phyloP scores from a whole-genome alignment of 1,139 yeast species.

The Protomyces inundatus region DNA sequence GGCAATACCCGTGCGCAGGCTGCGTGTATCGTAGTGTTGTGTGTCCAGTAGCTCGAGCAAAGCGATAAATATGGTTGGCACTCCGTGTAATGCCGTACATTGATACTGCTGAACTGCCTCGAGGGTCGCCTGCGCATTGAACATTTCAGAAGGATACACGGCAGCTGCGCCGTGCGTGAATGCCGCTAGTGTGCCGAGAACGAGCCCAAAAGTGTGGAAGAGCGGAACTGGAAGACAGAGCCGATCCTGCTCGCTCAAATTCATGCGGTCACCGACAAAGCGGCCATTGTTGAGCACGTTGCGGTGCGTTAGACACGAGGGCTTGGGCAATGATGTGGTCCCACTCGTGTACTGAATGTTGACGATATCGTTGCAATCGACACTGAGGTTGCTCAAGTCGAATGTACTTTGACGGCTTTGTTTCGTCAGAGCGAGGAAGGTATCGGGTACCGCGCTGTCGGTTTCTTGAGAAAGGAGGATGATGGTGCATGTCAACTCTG shows the following conservation, averaged over 20 bases:
- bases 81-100: constrained; percentile 38
- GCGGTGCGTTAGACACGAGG: constrained; percentile 58
- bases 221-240: constrained; percentile 39
- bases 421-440: no score
- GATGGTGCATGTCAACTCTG: not conserved
- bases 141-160: constrained; percentile 38
- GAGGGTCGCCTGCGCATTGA: constrained; percentile 35
- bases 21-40: constrained; percentile 32
- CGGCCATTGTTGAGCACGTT: constrained; percentile 39
- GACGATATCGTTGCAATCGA: constrained; percentile 36
- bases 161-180: constrained; percentile 36
- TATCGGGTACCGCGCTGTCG: not conserved
- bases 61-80: constrained; percentile 40
- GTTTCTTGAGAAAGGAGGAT: not conserved
- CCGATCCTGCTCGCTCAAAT: constrained; percentile 36
- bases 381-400: constrained; percentile 31
- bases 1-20: constrained; percentile 25
- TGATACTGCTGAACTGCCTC: constrained; percentile 35
- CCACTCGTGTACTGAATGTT: constrained; percentile 56
- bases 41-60: constrained; percentile 35
- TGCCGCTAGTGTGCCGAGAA: constrained; percentile 37
- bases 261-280: constrained; percentile 37
- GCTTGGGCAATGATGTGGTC: constrained; percentile 70
- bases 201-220: constrained; percentile 41
- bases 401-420: not conserved